These are phyloP conservation scores for Globisporangium echinulatum DNA, from an alignment of 352 stramenopile species.

Conservation along the genomic window DNA sequence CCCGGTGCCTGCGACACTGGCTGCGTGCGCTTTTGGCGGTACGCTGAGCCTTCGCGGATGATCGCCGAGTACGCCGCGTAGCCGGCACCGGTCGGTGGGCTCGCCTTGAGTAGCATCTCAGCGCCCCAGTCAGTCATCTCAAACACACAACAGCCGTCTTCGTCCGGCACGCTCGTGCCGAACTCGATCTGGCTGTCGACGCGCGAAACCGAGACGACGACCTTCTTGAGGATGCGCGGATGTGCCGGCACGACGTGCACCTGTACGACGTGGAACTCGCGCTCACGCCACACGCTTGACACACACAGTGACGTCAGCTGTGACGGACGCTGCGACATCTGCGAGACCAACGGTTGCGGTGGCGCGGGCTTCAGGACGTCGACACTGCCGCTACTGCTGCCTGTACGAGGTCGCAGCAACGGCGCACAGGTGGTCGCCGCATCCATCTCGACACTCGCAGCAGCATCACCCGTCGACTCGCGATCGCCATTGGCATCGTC, in stretches of 20 bases:
- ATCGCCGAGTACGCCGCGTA: slow-evolving; percentile 36
- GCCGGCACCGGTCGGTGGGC: slow-evolving; percentile 7
- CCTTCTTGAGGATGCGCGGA: slow-evolving; percentile 23
- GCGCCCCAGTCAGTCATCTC: slow-evolving; percentile 55
- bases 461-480: not conserved
- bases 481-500: not conserved
- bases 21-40: slow-evolving; percentile 1
- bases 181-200: slow-evolving; percentile 34
- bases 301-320: slow-evolving; percentile 2
- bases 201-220: slow-evolving; percentile 24
- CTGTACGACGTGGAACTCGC: slow-evolving; percentile 31
- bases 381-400: not conserved
- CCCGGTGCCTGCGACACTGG: not conserved
- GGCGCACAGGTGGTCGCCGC: not conserved
- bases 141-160: slow-evolving; percentile 40
- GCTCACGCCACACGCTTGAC: slow-evolving; percentile 26
- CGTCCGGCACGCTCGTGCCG: slow-evolving; percentile 24
- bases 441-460: not conserved
- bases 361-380: not conserved
- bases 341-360: not conserved
- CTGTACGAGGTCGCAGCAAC: not conserved
- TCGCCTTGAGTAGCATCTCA: slow-evolving; percentile 33
- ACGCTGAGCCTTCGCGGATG: slow-evolving; percentile 10
- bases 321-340: not conserved
- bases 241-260: slow-evolving; percentile 37